These are phyloP conservation scores for Stagonosporopsis vannaccii DNA, from an alignment of 2,329 filamentous ascomycete genomes.

Conservation along the genomic window DNA sequence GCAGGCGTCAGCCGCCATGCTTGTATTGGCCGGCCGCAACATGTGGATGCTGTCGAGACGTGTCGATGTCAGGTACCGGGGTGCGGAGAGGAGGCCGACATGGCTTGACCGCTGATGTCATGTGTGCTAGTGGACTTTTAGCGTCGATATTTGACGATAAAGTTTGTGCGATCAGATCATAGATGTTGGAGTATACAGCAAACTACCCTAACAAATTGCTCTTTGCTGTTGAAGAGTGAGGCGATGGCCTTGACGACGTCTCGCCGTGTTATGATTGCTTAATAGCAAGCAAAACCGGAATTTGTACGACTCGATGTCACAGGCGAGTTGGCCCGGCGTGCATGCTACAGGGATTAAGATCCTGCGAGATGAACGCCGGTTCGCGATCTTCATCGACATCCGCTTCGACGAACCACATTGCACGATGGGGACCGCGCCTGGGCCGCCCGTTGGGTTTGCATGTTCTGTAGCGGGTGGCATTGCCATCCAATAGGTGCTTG, in stretches of 20 bases:
- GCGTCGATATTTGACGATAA: constrained; percentile 9
- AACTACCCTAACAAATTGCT: background rate
- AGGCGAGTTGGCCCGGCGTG: background rate
- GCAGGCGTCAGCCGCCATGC: background rate
- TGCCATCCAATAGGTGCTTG: constrained; percentile 8
- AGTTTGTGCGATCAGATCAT: constrained; percentile 8
- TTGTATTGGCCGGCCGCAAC: background rate
- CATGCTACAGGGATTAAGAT: background rate
- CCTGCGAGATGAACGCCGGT: constrained; percentile 17
- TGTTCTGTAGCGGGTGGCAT: background rate
- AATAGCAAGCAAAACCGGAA: constrained; percentile 1
- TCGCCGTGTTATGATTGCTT: background rate
- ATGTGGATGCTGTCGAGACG: constrained; percentile 10
- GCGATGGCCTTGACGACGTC: too few species aligned
- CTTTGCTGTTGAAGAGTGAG: background rate
- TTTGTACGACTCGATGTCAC: background rate
- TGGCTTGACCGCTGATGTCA: constrained; percentile 12
- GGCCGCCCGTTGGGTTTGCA: constrained; percentile 3
- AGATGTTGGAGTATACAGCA: background rate
- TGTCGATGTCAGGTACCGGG: constrained; percentile 15
- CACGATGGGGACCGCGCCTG: background rate
- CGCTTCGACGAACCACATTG: constrained; percentile 5
- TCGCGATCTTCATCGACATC: constrained; percentile 1
- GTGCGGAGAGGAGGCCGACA: constrained; percentile 14
- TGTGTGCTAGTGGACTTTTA: constrained; percentile 6